Evolutionary conservation across 2,329 filamentous ascomycete species (phyloP), one percentile per base, ranked within the genome.

Genomic region (Emmonsiellopsis sp.): DNA sequence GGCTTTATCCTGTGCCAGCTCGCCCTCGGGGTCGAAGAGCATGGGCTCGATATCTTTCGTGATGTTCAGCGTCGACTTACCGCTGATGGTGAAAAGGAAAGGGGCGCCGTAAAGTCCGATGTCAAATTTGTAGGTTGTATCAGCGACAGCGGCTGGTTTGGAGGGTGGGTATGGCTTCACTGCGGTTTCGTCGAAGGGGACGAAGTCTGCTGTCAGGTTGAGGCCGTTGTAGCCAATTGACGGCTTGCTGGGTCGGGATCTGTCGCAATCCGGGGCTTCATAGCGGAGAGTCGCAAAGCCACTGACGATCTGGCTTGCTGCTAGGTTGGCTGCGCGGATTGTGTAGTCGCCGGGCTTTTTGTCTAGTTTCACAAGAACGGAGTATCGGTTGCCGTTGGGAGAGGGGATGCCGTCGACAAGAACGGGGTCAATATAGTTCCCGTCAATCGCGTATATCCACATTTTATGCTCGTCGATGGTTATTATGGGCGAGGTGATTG

Each of bases 211-310:
- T 0, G 74, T 71, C 0, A 70, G 60, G 2, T 72, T 72, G 6
- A 56, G 55, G 17, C 81, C 80, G 2, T 71, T 73, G 49, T 78
- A 74, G 58, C 75, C 72, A 55, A 82, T 76, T 53, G 69, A 77
- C 0, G 76, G 63, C 1, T 63, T 58, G 0, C n/a, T 52, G 51
- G 34, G 42, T 71, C 70, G 2, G 55, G 49, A 1, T 31, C 37
- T 55, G 1, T 58, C 34, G 11, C 48, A 54, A 32, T 64, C 60
- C 14, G 61, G 59, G n/a, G 60, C 59, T 37, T 63, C 57, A 58
- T 76, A 74, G 0, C 68, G 66, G 21, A 84, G 63, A 3, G 73
- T 66, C 1, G 77, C 79, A 43, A 73, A 70, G 1, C 75, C 79
- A 8, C 70, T 68, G 33, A 84, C 68, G 43, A 82, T 70, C 62